Evolutionary conservation across 805 yeast species (phyloP).

Genomic region (Ogataea naganishii): DNA sequence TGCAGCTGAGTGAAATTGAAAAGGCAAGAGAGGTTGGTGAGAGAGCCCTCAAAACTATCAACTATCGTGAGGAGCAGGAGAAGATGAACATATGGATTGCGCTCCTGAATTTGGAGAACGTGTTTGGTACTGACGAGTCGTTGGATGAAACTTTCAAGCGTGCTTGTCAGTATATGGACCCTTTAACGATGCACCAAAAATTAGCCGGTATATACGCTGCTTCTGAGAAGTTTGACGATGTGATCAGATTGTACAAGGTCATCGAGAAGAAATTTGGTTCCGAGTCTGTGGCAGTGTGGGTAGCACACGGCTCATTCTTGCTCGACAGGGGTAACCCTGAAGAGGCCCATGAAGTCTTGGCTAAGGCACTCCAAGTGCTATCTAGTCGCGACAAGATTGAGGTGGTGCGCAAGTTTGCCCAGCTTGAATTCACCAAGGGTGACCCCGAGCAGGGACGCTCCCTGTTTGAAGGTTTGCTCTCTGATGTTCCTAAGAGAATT

Average conservation of each 20-base stretch:
- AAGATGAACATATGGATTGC: conserved; percentile 96
- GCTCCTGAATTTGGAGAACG: conserved; percentile 82
- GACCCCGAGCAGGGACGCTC: conserved; percentile 94
- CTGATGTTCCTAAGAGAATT: conserved; percentile 85
- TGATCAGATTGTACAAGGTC: conserved; percentile 55
- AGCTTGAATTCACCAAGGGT: conserved; percentile 78
- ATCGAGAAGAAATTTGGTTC: conserved; percentile 77
- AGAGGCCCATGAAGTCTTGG: conserved; percentile 64
- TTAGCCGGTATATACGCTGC: conserved; percentile 65
- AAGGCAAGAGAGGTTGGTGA: conserved; percentile 91
- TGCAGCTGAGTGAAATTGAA: conserved; percentile 88
- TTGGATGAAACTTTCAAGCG: conserved; percentile 74
- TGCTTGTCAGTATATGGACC: conserved; percentile 87
- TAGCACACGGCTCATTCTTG: conserved; percentile 67
- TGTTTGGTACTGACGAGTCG: conserved; percentile 82
- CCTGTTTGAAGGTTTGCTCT: conserved; percentile 81
- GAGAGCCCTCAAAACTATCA: conserved; percentile 85
- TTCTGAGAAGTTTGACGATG: conserved; percentile 64
- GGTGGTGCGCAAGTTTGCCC: conserved; percentile 81
- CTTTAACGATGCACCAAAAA: conserved; percentile 72
- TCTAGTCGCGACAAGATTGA: conserved; percentile 72
- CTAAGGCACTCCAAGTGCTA: conserved; percentile 61
- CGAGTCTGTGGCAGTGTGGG: conserved; percentile 67
- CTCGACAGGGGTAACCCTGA: conserved; percentile 49
- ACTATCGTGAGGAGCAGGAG: conserved; percentile 86